Evolutionary conservation across 2,329 filamentous ascomycete genomes (phyloP), one percentile per base, ranked within the genome.

Genomic region (Mycosphaerella sp.): DNA sequence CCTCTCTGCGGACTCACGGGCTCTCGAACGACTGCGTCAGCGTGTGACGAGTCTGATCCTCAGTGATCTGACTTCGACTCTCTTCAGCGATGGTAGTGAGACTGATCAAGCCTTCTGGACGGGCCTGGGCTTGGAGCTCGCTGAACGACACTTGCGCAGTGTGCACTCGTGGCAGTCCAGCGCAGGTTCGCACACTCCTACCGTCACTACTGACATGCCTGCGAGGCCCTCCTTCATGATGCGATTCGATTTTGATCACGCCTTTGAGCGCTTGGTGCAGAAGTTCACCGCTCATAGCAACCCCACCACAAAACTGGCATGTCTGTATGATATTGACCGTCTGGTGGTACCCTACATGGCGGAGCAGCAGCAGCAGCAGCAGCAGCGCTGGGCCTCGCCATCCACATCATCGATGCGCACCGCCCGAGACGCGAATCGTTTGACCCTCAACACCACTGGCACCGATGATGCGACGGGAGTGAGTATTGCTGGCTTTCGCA

Each of bases 281-380:
- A 90, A 89, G 74, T 95, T 98, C 62, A 89, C 88, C 41, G 87
- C 91, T 3, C 88, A 95, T 61, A 87, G 89, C 0, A 95, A 93
- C 66, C 93, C 93, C 0, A 87, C 87, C 62, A 80, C 82, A 21
- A 98, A 98, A 71, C 79, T 98, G 10, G 85, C 86, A 60, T 86
- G 88, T 0, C 76, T 97, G 4, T 84, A 86, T 57, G 89, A 96
- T 68, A 78, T 98, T 4, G 85, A 95, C 65, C 82, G 86, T 41
- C 78, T 98, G 4, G 56, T 70, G 12, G 44, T 52, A 1, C 61
- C 62, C 0, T 65, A 61, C 48, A 57, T 65, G 54, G 48, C 56
- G 7, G 55, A 59, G 10, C 54, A 56, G 23, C 45, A 31, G 34
- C 38, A n/a, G 21, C 21, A 21, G 21, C 21, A 59, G 10, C 54